These are phyloP conservation scores for Aphanomyces astaci DNA, from an alignment of 352 stramenopile species.

Conservation along the genomic window DNA sequence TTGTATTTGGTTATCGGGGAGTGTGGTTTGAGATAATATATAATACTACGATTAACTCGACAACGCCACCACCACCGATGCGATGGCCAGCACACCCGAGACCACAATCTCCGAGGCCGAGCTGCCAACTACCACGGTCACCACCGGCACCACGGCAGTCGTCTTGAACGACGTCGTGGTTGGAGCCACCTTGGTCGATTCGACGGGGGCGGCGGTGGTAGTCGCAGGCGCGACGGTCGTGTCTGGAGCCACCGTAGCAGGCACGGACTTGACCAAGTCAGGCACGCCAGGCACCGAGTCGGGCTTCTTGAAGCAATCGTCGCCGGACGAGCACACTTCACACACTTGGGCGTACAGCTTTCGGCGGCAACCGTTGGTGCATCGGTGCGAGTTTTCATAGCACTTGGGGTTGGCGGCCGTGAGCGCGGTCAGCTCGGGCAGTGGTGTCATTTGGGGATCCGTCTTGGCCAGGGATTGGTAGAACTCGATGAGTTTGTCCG, in stretches of 20 bases:
- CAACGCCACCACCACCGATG: neutral
- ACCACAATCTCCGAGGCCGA: neutral
- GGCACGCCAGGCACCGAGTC: neutral
- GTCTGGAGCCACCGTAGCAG: neutral
- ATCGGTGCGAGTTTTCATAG: slow-evolving; percentile 38
- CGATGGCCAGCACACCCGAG: neutral
- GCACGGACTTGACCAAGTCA: neutral
- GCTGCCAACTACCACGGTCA: neutral
- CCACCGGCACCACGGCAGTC: neutral
- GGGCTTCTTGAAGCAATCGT: slow-evolving; percentile 14
- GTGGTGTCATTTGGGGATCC: slow-evolving; percentile 33
- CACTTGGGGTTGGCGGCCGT: slow-evolving; percentile 47
- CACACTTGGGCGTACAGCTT: slow-evolving; percentile 68
- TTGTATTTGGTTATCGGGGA: too few species aligned
- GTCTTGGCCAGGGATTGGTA: slow-evolving; percentile 37
- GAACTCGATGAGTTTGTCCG: slow-evolving; percentile 39
- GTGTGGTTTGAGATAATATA: too few species aligned
- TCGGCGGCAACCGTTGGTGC: slow-evolving; percentile 40
- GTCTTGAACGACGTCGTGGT: neutral
- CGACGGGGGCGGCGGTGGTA: neutral
- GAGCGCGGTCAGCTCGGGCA: slow-evolving; percentile 40
- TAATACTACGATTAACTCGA: neutral
- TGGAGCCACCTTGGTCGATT: neutral
- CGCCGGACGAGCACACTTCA: slow-evolving; percentile 32
- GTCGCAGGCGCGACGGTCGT: slow-evolving; percentile 13